A percentile compares a stretch with the other conserved stretches of the same genome.
Conservation (phyloP, 2,329 filamentous ascomycete genomes). For the Pestalotiopsis sp. region DNA sequence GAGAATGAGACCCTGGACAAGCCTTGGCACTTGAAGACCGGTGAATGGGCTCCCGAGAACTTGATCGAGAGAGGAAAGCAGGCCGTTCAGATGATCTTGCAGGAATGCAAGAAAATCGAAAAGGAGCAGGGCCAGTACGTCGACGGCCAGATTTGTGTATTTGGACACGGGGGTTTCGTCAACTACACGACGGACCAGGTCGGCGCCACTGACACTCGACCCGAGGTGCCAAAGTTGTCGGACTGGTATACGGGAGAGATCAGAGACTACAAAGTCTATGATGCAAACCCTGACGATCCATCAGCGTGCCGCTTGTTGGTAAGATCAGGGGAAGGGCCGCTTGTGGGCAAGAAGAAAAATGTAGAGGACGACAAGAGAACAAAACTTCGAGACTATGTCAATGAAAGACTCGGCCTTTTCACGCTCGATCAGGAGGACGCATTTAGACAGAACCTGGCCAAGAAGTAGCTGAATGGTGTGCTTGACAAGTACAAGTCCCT, state of each 20-base stretch:
- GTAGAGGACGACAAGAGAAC: background rate
- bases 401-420: background rate
- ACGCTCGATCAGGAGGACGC: background rate
- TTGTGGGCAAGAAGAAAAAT: background rate
- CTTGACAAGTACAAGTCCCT: no score
- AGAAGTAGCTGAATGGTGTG: no score
- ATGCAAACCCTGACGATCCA: background rate
- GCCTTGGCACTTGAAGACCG: slow-evolving; percentile 1
- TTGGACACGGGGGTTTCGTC: slow-evolving; percentile 16
- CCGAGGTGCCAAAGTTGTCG: slow-evolving; percentile 17
- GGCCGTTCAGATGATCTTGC: background rate
- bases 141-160: background rate
- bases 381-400: background rate
- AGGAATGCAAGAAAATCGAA: background rate
- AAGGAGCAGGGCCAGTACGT: background rate
- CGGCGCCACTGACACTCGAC: background rate
- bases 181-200: slow-evolving; percentile 11
- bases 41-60: slow-evolving; percentile 2
- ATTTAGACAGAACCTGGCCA: background rate
- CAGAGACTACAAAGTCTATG: slow-evolving; percentile 6
- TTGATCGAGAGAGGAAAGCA: slow-evolving; percentile 1
- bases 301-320: background rate
- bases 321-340: no score
- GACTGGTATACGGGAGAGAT: slow-evolving; percentile 17
- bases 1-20: background rate